These are phyloP conservation scores for Coemansia asiatica DNA, from an alignment of 192 early-diverging fungal genomes.

Conservation along the genomic window DNA sequence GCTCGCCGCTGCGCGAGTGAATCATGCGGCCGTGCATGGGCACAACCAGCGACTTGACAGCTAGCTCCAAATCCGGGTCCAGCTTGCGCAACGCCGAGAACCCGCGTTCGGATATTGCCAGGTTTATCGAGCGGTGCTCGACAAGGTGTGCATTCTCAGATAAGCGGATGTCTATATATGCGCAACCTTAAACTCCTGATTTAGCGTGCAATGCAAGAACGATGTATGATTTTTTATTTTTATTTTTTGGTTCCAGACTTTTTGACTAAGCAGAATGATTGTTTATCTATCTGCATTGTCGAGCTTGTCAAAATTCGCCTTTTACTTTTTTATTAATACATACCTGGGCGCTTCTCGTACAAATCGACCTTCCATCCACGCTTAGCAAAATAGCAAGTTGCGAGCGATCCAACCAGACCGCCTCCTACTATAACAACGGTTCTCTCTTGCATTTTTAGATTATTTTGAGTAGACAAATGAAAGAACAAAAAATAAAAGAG, in stretches of 20 bases:
- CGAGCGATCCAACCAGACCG: constrained; percentile 89
- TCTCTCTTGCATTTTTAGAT: constrained; percentile 18
- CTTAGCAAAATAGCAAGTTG: constrained; percentile 87
- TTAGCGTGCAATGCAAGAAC: not conserved
- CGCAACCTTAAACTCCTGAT: not conserved
- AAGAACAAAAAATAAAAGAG: no score
- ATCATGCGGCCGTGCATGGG: constrained; percentile 96
- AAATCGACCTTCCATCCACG: constrained; percentile 87
- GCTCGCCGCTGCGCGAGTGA: constrained; percentile 70
- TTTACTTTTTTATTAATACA: not conserved
- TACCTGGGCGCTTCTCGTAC: constrained; percentile 76
- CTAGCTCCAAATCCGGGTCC: constrained; percentile 64
- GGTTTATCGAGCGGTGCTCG: constrained; percentile 84
- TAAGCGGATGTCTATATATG: constrained; percentile 60
- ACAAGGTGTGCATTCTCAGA: constrained; percentile 58
- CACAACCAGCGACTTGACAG: constrained; percentile 68
- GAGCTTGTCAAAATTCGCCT: no score
- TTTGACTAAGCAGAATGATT: not conserved
- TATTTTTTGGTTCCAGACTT: not conserved
- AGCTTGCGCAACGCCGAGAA: constrained; percentile 75
- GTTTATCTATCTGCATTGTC: not conserved
- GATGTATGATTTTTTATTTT: not conserved
- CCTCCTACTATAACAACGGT: constrained; percentile 75
- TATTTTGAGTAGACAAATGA: not conserved
- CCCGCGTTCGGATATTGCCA: constrained; percentile 87